Percentiles rank a stretch among this genome's conserved stretches.
Conservation (phyloP, 129 eudicot species). For the Saposhnikovia divaricata region DNA sequence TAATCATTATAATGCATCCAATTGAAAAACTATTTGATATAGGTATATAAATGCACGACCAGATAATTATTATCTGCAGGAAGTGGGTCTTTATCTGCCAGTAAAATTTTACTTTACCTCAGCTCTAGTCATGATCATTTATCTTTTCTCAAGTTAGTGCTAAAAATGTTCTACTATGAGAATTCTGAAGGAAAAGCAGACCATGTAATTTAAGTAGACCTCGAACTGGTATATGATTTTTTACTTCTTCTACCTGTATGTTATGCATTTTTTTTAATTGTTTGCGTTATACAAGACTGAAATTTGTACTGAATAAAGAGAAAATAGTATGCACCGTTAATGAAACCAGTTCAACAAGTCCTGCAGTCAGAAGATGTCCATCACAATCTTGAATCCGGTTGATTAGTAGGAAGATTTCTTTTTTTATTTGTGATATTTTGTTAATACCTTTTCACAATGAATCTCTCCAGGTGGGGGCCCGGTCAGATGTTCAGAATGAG, state of each 20-base stretch:
- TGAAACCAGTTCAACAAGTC: not conserved
- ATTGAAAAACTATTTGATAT: not conserved
- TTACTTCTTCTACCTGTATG: not conserved
- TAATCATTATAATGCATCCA: not conserved
- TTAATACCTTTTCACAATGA: not conserved
- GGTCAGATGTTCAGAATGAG: conserved; percentile 69
- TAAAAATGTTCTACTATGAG: not conserved
- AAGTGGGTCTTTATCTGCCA: not conserved
- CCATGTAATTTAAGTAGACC: not conserved
- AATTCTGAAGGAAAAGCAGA: not conserved
- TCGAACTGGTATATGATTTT: not conserved
- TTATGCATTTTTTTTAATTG: not conserved
- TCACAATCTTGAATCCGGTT: not conserved
- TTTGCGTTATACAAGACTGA: not conserved
- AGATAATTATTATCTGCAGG: not conserved
- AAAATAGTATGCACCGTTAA: not conserved
- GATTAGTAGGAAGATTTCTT: not conserved
- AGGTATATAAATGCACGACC: not conserved
- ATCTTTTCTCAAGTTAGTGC: not conserved
- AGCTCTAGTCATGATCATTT: not conserved
- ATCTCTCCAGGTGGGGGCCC: conserved; percentile 76
- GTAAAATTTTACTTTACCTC: not conserved
- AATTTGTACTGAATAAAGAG: not conserved
- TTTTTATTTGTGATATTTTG: not conserved
- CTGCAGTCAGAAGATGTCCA: not conserved